A percentile compares a stretch with the other conserved stretches of the same genome.
Evolutionary conservation across 768 basidiomycete species (phyloP).

Genomic region (Suillus spraguei): DNA sequence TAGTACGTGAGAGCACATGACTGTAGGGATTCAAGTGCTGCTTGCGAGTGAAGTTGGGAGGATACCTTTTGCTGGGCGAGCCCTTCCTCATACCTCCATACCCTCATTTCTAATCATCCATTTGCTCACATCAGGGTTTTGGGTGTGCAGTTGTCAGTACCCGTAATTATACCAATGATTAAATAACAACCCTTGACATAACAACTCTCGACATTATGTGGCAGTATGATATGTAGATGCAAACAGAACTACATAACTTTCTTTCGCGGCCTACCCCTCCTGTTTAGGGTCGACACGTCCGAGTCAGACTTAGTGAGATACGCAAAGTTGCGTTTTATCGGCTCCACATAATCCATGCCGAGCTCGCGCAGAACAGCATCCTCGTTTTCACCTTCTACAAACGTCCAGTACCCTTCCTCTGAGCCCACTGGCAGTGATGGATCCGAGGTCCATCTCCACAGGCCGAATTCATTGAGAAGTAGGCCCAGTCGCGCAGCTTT

Average conservation of each 20-base stretch:
- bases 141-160: no score
- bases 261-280: constrained; percentile 12
- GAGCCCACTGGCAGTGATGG: constrained; percentile 9
- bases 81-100: no score
- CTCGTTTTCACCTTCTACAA: constrained; percentile 46
- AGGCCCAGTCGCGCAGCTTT: constrained; percentile 48
- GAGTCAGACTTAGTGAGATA: constrained; percentile 7
- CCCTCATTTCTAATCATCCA: no score
- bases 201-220: not conserved
- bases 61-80: no score
- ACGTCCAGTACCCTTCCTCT: constrained; percentile 46
- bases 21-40: no score
- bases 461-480: constrained; percentile 60
- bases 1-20: no score
- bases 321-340: constrained; percentile 41
- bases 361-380: constrained; percentile 46
- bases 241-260: not conserved
- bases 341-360: constrained; percentile 44
- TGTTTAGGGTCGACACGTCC: not conserved
- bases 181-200: not conserved
- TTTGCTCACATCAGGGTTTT: no score
- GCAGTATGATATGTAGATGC: not conserved
- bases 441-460: constrained; percentile 56
- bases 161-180: not conserved
- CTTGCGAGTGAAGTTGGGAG: no score